Conservation (phyloP, 306 rosid genomes). For the Oxytropis ochrocephala region DNA sequence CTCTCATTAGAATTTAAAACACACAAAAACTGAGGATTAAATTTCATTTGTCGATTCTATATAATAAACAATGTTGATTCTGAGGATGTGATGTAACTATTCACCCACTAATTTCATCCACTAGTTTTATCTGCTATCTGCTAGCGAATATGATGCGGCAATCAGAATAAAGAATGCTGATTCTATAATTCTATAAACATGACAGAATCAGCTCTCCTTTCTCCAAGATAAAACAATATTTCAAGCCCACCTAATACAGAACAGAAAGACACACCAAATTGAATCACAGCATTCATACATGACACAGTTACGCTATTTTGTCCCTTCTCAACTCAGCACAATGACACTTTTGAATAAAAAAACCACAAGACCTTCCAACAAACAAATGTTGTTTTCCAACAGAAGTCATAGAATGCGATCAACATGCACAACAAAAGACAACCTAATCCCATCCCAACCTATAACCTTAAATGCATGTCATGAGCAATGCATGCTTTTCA, state of each 20-base stretch:
- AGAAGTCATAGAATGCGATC: conserved; percentile 20
- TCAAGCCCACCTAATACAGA: background rate
- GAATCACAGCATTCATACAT: background rate
- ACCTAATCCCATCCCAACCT: conserved; percentile 30
- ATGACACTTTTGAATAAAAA: conserved; percentile 7
- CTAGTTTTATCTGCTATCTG: no score
- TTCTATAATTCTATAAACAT: no score
- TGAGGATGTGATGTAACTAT: no score
- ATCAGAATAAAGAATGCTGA: no score
- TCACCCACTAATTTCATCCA: no score
- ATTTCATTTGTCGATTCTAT: no score
- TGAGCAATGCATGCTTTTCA: conserved; percentile 34
- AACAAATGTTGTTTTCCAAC: conserved; percentile 10
- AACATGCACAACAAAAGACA: conserved; percentile 37
- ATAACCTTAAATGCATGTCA: conserved; percentile 32
- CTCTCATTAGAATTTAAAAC: no score
- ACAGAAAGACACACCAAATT: background rate
- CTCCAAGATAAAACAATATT: background rate
- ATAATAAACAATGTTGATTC: no score
- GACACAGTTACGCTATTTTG: conserved; percentile 10
- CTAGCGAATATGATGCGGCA: no score
- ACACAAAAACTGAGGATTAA: no score
- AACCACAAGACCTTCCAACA: background rate
- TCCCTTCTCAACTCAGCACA: conserved; percentile 14
- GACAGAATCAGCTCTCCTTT: no score